phyloP scores from a whole-genome alignment of 2,329 filamentous ascomycete genomes.

The Graphilbum sp. region DNA sequence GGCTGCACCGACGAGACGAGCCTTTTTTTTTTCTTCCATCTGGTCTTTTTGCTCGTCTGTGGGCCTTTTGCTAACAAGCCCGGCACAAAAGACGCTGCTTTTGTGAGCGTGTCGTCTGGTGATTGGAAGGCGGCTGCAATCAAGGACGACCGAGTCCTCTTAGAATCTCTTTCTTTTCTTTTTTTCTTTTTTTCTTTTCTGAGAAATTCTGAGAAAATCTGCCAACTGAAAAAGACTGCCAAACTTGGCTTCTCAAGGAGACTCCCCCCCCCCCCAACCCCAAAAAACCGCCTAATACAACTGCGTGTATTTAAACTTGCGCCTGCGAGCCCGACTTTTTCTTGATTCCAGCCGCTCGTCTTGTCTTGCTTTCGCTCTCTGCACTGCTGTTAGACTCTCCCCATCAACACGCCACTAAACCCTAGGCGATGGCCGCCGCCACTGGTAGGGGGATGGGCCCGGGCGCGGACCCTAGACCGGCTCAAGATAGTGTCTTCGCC shows the following conservation, averaged over 20 bases:
- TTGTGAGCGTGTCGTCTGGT: background rate
- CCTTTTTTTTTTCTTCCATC: background rate
- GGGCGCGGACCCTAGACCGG: constrained; percentile 4
- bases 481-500: background rate
- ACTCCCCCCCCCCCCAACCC: too few species aligned
- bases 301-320: too few species aligned
- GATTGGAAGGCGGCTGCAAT: background rate
- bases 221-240: too few species aligned
- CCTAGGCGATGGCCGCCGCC: constrained; percentile 3
- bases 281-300: too few species aligned
- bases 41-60: background rate
- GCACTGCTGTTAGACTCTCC: background rate
- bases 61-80: background rate
- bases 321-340: too few species aligned
- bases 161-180: background rate
- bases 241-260: too few species aligned
- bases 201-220: too few species aligned
- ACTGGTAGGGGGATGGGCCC: constrained; percentile 6
- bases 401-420: background rate
- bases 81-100: background rate
- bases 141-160: background rate
- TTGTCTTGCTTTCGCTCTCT: background rate
- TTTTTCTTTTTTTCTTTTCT: too few species aligned
- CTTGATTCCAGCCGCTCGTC: too few species aligned
- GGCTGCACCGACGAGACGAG: background rate